These are phyloP conservation scores for Agaricus subrufescens DNA, from an alignment of 768 basidiomycete species.

Conservation along the genomic window DNA sequence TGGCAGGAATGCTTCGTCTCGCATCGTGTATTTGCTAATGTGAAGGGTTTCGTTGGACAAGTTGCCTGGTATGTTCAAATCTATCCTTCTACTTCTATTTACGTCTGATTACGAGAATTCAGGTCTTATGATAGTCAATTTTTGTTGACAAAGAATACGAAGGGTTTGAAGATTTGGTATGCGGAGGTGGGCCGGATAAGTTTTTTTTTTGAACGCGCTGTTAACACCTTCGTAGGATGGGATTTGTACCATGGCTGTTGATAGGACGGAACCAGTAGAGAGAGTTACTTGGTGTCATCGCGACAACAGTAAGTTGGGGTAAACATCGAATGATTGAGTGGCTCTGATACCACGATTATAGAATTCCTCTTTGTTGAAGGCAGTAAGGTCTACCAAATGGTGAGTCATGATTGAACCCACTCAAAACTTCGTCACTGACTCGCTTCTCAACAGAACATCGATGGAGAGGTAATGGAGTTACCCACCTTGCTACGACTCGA, in stretches of 20 bases:
- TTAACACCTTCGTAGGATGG: slow-evolving; percentile 43
- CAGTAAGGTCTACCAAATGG: slow-evolving; percentile 54
- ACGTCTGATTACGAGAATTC: neutral
- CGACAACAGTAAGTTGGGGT: slow-evolving; percentile 42
- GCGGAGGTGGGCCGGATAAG: slow-evolving; percentile 40
- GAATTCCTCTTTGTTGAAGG: slow-evolving; percentile 73
- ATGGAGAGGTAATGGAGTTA: slow-evolving; percentile 41
- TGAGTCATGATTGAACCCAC: slow-evolving; percentile 20
- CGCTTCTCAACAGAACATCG: slow-evolving; percentile 40
- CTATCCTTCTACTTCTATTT: neutral
- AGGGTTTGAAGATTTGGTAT: slow-evolving; percentile 70
- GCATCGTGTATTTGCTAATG: slow-evolving; percentile 62
- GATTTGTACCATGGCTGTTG: slow-evolving; percentile 62
- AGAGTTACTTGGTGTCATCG: slow-evolving; percentile 66
- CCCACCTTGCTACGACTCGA: neutral
- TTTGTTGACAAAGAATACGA: slow-evolving; percentile 59
- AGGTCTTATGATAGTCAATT: slow-evolving; percentile 64
- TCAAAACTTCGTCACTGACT: neutral
- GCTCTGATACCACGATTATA: slow-evolving; percentile 17
- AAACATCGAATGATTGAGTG: neutral
- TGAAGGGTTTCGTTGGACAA: slow-evolving; percentile 70
- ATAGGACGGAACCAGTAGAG: slow-evolving; percentile 50
- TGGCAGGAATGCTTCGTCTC: slow-evolving; percentile 52
- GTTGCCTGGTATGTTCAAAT: slow-evolving; percentile 57
- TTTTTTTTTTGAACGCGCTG: neutral